These are phyloP conservation scores for Drosera capensis DNA, from an alignment of 148 eudicot genomes.

Conservation along the genomic window DNA sequence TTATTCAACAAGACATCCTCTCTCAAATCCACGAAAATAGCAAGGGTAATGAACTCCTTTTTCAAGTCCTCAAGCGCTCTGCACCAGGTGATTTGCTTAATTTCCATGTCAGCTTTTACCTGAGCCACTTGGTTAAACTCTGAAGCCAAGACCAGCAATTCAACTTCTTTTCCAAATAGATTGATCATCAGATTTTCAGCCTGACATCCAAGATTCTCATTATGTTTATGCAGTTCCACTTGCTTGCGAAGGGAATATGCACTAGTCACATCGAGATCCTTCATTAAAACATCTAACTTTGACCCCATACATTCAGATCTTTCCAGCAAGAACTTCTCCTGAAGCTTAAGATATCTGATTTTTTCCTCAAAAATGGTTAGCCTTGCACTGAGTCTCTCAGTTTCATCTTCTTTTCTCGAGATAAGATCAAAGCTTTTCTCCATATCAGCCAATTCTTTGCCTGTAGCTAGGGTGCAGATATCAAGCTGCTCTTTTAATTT, in stretches of 20 bases:
- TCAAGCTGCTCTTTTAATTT: conserved; percentile 49
- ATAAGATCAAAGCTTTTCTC: conserved; percentile 41
- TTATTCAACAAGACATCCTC: conserved; percentile 31
- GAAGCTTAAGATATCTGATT: conserved; percentile 42
- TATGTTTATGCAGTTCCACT: conserved; percentile 33
- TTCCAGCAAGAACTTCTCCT: conserved; percentile 61
- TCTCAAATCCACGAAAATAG: conserved; percentile 20
- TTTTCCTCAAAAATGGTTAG: conserved; percentile 39
- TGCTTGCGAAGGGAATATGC: conserved; percentile 30
- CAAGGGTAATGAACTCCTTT: conserved; percentile 26
- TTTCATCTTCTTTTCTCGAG: conserved; percentile 45
- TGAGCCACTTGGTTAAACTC: conserved; percentile 33
- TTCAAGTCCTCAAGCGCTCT: conserved; percentile 27
- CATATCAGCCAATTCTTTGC: conserved; percentile 53
- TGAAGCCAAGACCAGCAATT: conserved; percentile 37
- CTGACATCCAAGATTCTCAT: conserved; percentile 24
- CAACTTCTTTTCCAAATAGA: conserved; percentile 53
- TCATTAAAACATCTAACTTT: conserved; percentile 39
- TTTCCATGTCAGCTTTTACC: conserved; percentile 20
- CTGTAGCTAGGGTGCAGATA: conserved; percentile 32
- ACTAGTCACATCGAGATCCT: conserved; percentile 42
- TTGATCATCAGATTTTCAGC: conserved; percentile 36
- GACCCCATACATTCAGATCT: conserved; percentile 45
- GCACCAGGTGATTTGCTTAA: conserved; percentile 7
- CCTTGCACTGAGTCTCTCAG: conserved; percentile 33